A percentile compares a stretch with the other conserved stretches of the same genome.
These are phyloP conservation scores for Mycosphaerella arachidis DNA, from an alignment of 2,329 filamentous ascomycete species.

Conservation along the genomic window DNA sequence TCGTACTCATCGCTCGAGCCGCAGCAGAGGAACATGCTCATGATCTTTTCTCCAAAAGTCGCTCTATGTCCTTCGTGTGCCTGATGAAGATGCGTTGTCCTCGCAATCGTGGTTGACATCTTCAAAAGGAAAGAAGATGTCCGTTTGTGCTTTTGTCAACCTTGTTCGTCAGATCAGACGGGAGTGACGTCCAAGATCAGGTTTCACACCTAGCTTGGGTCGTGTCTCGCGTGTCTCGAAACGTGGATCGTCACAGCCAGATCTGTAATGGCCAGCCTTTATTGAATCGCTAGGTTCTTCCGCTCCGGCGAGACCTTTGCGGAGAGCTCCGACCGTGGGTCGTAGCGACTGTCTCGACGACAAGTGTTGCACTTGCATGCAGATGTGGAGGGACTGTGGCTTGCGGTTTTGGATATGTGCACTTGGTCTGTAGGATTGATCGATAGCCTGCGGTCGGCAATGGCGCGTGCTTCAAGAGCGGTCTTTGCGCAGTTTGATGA, in stretches of 20 bases:
- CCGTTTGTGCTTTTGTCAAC: not conserved
- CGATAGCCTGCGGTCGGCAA: too few species aligned
- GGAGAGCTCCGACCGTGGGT: too few species aligned
- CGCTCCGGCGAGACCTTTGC: too few species aligned
- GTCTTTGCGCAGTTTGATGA: too few species aligned
- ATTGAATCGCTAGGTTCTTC: not conserved
- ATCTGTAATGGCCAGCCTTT: not conserved
- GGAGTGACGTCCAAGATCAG: not conserved
- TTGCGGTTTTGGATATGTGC: too few species aligned
- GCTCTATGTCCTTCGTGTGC: constrained; percentile 5
- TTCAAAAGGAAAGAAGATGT: not conserved
- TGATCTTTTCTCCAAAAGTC: constrained; percentile 12
- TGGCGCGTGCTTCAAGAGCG: too few species aligned
- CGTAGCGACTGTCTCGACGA: too few species aligned
- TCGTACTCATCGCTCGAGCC: constrained; percentile 11
- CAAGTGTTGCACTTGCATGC: too few species aligned
- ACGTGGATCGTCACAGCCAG: not conserved
- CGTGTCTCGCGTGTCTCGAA: constrained; percentile 4
- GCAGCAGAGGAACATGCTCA: constrained; percentile 22
- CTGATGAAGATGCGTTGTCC: constrained; percentile 1
- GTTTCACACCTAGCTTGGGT: not conserved
- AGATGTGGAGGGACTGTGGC: too few species aligned
- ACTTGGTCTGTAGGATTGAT: too few species aligned
- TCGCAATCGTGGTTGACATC: not conserved
- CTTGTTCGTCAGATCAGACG: not conserved